Percentiles rank a stretch among this genome's conserved stretches.
phyloP scores from a whole-genome alignment of 208 protist species.

The Blastocrithidia nonstop region DNA sequence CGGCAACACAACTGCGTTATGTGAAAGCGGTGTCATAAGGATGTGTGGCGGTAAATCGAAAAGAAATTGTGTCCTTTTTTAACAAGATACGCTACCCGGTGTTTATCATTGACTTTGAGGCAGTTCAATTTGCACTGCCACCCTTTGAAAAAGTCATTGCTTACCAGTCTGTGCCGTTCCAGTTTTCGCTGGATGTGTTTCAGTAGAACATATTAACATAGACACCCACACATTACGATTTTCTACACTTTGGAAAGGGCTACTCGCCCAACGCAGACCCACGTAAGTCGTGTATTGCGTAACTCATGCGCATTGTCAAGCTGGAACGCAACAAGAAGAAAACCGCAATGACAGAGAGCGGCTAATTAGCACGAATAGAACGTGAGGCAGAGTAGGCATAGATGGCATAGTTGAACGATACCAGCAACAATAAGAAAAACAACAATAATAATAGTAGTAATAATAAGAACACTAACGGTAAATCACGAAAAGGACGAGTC shows the following conservation, averaged over 20 bases:
- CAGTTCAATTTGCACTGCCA: constrained; percentile 73
- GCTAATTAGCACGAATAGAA: constrained; percentile 25
- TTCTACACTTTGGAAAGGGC: constrained; percentile 74
- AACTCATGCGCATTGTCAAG: constrained; percentile 65
- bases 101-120: constrained; percentile 85
- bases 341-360: constrained; percentile 29
- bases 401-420: constrained; percentile 5
- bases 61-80: constrained; percentile 71
- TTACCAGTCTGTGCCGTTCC: constrained; percentile 76
- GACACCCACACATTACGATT: constrained; percentile 80
- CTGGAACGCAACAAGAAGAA: constrained; percentile 61
- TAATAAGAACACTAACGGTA: too few species aligned
- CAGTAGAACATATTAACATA: constrained; percentile 74
- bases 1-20: constrained; percentile 68
- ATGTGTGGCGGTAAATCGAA: constrained; percentile 46
- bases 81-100: constrained; percentile 52
- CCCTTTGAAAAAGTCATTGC: constrained; percentile 62
- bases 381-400: constrained; percentile 9
- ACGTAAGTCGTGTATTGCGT: constrained; percentile 32
- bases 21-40: constrained; percentile 44
- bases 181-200: constrained; percentile 84
- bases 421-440: too few species aligned
- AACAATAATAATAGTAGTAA: too few species aligned
- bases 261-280: constrained; percentile 77
- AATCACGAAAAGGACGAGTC: constrained; percentile 5